Percentiles rank a stretch among this genome's conserved stretches.
Evolutionary conservation across 805 yeast genomes (phyloP).

Genomic region (Candida fluviatilis): DNA sequence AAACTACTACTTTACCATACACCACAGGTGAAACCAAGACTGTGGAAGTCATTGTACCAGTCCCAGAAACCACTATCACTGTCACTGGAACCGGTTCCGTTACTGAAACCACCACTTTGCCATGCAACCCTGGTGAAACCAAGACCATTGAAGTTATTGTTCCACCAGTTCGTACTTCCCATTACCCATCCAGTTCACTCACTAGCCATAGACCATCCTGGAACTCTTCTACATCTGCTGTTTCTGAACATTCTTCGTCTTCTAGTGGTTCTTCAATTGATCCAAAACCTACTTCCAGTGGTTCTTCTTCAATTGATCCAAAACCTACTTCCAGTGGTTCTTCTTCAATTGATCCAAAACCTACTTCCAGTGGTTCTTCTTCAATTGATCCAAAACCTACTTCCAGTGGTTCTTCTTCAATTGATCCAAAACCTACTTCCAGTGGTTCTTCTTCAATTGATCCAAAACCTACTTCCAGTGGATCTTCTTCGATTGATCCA

Average conservation of each 20-base stretch:
- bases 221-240: not conserved
- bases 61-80: not conserved
- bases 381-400: not conserved
- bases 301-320: not conserved
- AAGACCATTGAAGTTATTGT: not conserved
- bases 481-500: too few relatives aligned
- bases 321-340: not conserved
- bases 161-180: not conserved
- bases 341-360: not conserved
- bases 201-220: not conserved
- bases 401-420: not conserved
- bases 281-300: not conserved
- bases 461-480: too few relatives aligned
- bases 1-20: constrained; percentile 1
- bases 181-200: not conserved
- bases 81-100: not conserved
- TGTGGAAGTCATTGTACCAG: not conserved
- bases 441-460: too few relatives aligned
- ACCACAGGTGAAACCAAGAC: not conserved
- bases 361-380: not conserved
- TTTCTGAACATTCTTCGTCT: not conserved
- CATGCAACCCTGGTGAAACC: not conserved
- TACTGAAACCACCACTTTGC: constrained; percentile 1
- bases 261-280: not conserved
- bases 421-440: too few relatives aligned